Evolutionary conservation across 2,329 filamentous ascomycete genomes (phyloP).

Genomic region (Exophiala sp.): DNA sequence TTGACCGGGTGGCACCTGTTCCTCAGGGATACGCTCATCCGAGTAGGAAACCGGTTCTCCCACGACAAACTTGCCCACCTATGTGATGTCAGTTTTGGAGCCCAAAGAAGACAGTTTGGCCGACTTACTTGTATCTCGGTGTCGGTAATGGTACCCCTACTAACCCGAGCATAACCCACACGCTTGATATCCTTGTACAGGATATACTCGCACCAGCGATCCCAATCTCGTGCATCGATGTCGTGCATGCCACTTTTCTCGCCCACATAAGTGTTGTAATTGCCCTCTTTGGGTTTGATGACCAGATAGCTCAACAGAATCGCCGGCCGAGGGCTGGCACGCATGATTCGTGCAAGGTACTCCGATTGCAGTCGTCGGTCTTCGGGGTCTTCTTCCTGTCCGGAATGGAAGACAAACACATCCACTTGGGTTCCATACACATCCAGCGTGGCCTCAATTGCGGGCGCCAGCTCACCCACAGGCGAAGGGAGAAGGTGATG

Average conservation of each 20-base stretch:
- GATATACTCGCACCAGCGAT: slow-evolving; percentile 98
- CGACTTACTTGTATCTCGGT: slow-evolving; percentile 77
- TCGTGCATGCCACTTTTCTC: slow-evolving; percentile 86
- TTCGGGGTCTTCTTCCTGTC: slow-evolving; percentile 92
- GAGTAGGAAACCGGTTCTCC: slow-evolving; percentile 61
- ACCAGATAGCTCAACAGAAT: slow-evolving; percentile 90
- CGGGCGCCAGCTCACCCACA: slow-evolving; percentile 88
- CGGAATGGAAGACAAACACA: slow-evolving; percentile 97
- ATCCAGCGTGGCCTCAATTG: slow-evolving; percentile 93
- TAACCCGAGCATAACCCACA: slow-evolving; percentile 83
- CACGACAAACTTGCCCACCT: slow-evolving; percentile 86
- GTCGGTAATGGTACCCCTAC: slow-evolving; percentile 86
- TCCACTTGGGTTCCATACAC: slow-evolving; percentile 86
- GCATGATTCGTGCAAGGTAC: slow-evolving; percentile 86
- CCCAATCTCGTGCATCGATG: slow-evolving; percentile 88
- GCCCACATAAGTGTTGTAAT: slow-evolving; percentile 94
- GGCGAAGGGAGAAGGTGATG: slow-evolving; percentile 92
- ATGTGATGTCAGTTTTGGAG: slow-evolving; percentile 21
- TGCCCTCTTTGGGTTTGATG: slow-evolving; percentile 80
- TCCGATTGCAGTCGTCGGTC: slow-evolving; percentile 80
- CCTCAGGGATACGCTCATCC: slow-evolving; percentile 63
- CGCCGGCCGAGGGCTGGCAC: slow-evolving; percentile 67
- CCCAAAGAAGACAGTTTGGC: background rate
- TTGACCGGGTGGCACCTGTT: slow-evolving; percentile 67
- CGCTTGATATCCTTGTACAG: slow-evolving; percentile 83